These are phyloP conservation scores for Pittosporum tobira DNA, from an alignment of 129 eudicot genomes.

Conservation along the genomic window DNA sequence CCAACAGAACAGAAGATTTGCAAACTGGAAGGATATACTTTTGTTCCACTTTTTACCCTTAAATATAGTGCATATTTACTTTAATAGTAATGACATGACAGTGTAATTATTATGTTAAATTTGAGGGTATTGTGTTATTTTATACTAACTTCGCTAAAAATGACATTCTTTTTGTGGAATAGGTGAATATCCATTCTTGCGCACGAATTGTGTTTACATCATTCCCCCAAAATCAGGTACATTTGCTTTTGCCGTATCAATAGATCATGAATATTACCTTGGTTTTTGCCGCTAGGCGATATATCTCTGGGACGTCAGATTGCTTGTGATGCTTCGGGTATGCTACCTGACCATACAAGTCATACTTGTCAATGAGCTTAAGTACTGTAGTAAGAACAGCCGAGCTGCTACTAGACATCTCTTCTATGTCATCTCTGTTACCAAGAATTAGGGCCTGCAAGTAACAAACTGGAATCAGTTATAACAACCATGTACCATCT, in stretches of 20 bases:
- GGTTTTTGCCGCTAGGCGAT: conserved; percentile 79
- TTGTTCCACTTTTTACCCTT: no score
- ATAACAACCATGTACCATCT: background rate
- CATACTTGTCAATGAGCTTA: conserved; percentile 68
- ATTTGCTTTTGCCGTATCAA: background rate
- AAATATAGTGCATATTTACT: no score
- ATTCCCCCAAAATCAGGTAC: background rate
- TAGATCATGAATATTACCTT: conserved; percentile 33
- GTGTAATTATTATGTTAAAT: no score
- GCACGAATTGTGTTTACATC: background rate
- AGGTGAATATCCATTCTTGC: background rate
- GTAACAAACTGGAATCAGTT: conserved; percentile 4
- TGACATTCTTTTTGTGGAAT: no score
- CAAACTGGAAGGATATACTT: no score
- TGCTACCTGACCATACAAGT: conserved; percentile 81
- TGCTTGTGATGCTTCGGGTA: conserved; percentile 86
- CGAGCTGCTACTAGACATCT: conserved; percentile 63
- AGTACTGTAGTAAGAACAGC: conserved; percentile 68
- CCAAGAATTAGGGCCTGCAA: conserved; percentile 76
- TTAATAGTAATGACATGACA: no score
- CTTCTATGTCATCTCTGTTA: conserved; percentile 76
- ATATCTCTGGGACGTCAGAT: conserved; percentile 70
- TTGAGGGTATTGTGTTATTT: no score
- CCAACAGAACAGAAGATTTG: background rate
- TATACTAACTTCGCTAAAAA: no score